Conservation (phyloP, 805 yeast genomes). For the Lachancea lanzarotensis region DNA sequence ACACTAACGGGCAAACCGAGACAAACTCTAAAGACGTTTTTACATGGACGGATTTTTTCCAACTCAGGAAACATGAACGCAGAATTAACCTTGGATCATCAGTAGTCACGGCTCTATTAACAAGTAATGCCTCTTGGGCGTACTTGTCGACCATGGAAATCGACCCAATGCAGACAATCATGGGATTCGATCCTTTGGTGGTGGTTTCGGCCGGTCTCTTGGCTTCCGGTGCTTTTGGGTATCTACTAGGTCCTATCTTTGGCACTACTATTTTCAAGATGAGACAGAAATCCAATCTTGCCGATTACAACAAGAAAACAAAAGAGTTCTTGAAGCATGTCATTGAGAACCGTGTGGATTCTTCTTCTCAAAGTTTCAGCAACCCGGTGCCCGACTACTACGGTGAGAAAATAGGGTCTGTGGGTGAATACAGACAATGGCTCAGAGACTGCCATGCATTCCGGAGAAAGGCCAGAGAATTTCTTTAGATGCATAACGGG, state of each 20-base stretch:
- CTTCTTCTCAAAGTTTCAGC: conserved; percentile 78
- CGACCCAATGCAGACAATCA: conserved; percentile 77
- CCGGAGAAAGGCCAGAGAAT: conserved; percentile 72
- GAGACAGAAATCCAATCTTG: conserved; percentile 41
- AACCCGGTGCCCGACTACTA: conserved; percentile 99
- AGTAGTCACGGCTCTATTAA: conserved; percentile 55
- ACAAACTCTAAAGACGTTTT: conserved; percentile 1
- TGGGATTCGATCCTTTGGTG: conserved; percentile 86
- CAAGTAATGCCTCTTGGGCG: conserved; percentile 64
- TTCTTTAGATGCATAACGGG: conserved; percentile 48
- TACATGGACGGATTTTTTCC: conserved; percentile 77
- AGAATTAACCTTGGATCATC: conserved; percentile 63
- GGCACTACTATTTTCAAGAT: conserved; percentile 67
- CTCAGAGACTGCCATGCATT: conserved; percentile 90
- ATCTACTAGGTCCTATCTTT: conserved; percentile 71
- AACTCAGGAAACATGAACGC: conserved; percentile 69
- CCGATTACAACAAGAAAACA: conserved; percentile 54
- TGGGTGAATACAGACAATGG: conserved; percentile 90
- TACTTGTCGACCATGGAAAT: conserved; percentile 75
- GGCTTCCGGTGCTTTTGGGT: conserved; percentile 70
- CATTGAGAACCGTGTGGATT: conserved; percentile 79
- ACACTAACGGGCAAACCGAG: background rate
- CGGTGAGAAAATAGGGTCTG: conserved; percentile 88
- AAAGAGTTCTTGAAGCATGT: conserved; percentile 68
- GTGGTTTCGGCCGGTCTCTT: conserved; percentile 70